Evolutionary conservation across 805 yeast genomes (phyloP).

Genomic region (Saccharomyces paradoxus): DNA sequence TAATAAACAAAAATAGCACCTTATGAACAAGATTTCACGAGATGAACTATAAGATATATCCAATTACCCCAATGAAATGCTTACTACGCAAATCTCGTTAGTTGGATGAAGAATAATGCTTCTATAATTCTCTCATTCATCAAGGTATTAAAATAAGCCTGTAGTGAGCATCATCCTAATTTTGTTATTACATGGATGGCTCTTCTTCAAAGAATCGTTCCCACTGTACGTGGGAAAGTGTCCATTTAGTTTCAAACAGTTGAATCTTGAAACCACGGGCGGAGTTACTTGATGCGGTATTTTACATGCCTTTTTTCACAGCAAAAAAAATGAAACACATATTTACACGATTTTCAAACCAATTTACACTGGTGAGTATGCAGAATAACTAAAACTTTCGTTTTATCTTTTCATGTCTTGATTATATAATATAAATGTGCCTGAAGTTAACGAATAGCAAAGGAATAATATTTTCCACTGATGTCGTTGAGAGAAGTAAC

Average conservation of each 20-base stretch:
- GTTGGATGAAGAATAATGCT: too few species aligned
- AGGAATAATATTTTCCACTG: background rate
- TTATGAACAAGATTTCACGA: too few species aligned
- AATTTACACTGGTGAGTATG: background rate
- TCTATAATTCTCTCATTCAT: too few species aligned
- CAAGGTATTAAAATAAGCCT: background rate
- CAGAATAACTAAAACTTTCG: background rate
- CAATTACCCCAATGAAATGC: too few species aligned
- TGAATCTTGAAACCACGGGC: background rate
- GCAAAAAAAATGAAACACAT: background rate
- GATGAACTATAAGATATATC: too few species aligned
- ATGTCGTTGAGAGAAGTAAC: constrained; percentile 18
- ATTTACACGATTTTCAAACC: background rate
- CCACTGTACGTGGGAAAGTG: background rate
- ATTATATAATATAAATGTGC: background rate
- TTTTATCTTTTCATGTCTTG: background rate
- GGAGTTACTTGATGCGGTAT: background rate
- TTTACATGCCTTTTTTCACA: background rate
- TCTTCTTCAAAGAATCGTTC: background rate
- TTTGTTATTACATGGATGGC: background rate
- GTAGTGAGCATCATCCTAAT: background rate
- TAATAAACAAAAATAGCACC: too few species aligned
- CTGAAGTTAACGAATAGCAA: background rate
- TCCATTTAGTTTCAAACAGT: background rate
- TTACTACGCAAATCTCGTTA: too few species aligned